These are phyloP conservation scores for Sphagnum magellanicum DNA, from an alignment of 228 moss, liverwort and hornwort genomes.

Conservation along the genomic window DNA sequence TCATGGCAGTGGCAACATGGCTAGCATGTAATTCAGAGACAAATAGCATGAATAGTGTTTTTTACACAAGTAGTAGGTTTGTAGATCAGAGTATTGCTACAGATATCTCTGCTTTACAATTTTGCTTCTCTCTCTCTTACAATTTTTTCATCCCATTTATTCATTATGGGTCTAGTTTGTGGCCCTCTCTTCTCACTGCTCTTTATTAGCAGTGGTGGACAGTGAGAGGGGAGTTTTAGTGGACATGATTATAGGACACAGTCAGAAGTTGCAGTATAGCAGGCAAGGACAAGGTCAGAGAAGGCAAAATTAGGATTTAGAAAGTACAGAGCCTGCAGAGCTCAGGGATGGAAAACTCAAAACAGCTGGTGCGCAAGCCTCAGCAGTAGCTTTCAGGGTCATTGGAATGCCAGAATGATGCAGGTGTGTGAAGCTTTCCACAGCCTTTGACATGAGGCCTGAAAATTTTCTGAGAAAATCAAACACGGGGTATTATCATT, in stretches of 20 bases:
- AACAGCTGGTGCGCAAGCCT: not conserved
- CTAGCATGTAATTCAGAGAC: not conserved
- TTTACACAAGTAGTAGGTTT: not conserved
- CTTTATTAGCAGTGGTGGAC: not conserved
- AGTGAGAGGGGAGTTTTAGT: not conserved
- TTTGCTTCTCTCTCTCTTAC: not conserved
- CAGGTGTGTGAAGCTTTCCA: not conserved
- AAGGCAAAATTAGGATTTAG: not conserved
- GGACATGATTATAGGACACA: not conserved
- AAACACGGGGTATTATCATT: too few relatives aligned
- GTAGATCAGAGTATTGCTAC: not conserved
- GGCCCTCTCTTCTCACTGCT: not conserved
- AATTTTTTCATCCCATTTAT: not conserved
- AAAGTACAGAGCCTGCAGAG: not conserved
- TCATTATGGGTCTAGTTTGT: not conserved
- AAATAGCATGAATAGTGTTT: not conserved
- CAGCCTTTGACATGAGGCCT: too few relatives aligned
- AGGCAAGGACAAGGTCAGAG: not conserved
- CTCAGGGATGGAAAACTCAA: not conserved
- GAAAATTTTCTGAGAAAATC: too few relatives aligned
- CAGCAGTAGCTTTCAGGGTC: not conserved
- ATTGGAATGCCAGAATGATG: not conserved
- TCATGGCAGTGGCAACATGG: not conserved
- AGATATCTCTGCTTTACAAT: not conserved
- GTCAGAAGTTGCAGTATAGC: not conserved